phyloP scores from a whole-genome alignment of 2,329 filamentous ascomycete species.

The Paracamarosporium sp. region DNA sequence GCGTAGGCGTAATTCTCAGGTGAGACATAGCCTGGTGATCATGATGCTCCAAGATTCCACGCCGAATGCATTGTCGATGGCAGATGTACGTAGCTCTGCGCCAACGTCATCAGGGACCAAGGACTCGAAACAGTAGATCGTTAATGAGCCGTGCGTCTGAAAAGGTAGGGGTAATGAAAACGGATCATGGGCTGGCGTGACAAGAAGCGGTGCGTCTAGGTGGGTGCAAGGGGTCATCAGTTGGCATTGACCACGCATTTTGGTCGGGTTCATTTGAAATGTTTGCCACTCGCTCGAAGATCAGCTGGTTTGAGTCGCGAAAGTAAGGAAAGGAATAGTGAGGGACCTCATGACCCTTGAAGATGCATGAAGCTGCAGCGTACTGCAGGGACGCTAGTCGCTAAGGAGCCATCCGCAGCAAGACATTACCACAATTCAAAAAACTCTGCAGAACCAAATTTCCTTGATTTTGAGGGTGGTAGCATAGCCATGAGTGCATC shows the following conservation, averaged over 20 bases:
- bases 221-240: background rate
- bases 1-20: conserved; percentile 8
- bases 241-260: background rate
- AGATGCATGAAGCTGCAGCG: background rate
- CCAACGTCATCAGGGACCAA: background rate
- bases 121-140: background rate
- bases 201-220: background rate
- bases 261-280: background rate
- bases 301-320: background rate
- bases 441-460: background rate
- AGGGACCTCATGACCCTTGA: background rate
- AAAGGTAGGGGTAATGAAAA: background rate
- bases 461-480: conserved; percentile 1
- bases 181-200: background rate
- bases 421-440: background rate
- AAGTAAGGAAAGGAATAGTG: background rate
- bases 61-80: background rate
- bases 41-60: background rate
- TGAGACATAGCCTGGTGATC: conserved; percentile 9
- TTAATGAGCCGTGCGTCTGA: background rate
- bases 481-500: background rate
- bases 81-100: background rate
- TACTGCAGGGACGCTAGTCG: conserved; percentile 5
- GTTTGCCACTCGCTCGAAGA: background rate
- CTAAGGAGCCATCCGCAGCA: background rate